Evolutionary conservation across 2,329 filamentous ascomycete species (phyloP), one percentile per base, ranked within the genome.

Genomic region (Fusarium sacchari): DNA sequence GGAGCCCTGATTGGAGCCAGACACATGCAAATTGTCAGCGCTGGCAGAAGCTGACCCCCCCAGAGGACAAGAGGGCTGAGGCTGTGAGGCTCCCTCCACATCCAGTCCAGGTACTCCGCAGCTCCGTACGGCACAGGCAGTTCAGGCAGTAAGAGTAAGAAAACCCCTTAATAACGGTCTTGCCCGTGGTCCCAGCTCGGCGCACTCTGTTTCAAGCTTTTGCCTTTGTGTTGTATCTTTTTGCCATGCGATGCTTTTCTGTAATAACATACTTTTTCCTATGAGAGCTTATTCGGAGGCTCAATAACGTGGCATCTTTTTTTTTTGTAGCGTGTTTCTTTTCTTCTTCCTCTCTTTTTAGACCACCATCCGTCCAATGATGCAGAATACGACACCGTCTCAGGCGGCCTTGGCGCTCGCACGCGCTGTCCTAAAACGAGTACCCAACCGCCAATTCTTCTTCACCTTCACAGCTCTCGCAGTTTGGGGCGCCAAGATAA

Each of bases 381-480:
- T 40, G 50, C 34, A 55, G 20, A 55, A 40, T 55, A 28, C 50
- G 15, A 55, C 50, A 28, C 50, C 50, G 34, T 40, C 50, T 30
- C 50, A 55, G 8, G 50, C 50, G 24, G 50, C 22, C 30, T 34
- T 57, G 39, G 55, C 36, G 26, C 24, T 68, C 55, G 28, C 39
- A 44, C 30, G 50, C 49, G 18, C n/a, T 60, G 36, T 42, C 37
- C 34, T 65, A 63, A 55, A 55, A 32, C 80, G 78, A 28, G 77
- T 79, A 39, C 76, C 73, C 22, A 81, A 77, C 64, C 75, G 75
- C 43, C 75, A 73, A 11, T 80, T 82, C 56, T 75, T 82, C 64
- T 83, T 81, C 64, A 72, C 81, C 13, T 64, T 81, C 37, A 73
- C 77, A 26, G 77, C 74, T n/a, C 60, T 81, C 68, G 75, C 80